Evolutionary conservation across 306 rosid genomes (phyloP).

Genomic region (Fagus crenata): DNA sequence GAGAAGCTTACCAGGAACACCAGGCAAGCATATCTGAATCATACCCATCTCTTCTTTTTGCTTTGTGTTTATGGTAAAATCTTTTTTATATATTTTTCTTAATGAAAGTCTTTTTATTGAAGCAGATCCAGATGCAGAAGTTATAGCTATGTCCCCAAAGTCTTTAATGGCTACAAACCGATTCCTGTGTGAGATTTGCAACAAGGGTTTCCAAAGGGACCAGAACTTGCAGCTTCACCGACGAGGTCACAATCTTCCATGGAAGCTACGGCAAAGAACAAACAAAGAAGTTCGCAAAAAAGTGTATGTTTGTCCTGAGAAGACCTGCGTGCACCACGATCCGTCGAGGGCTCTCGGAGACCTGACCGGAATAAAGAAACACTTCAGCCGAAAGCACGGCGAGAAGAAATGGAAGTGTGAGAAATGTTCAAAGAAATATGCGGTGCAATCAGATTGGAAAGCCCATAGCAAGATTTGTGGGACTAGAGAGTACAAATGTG

Average conservation of each 20-base stretch:
- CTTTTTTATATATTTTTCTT: background rate
- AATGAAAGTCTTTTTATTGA: background rate
- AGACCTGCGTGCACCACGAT: slow-evolving; percentile 75
- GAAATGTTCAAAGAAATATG: slow-evolving; percentile 85
- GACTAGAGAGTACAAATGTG: slow-evolving; percentile 84
- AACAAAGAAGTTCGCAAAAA: slow-evolving; percentile 65
- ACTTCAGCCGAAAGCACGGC: slow-evolving; percentile 88
- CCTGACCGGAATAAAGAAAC: slow-evolving; percentile 89
- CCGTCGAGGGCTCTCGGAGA: slow-evolving; percentile 84
- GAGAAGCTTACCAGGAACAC: slow-evolving; percentile 82
- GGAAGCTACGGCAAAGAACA: slow-evolving; percentile 80
- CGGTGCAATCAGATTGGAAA: slow-evolving; percentile 95
- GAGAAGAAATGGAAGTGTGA: slow-evolving; percentile 96
- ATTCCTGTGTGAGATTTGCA: slow-evolving; percentile 85
- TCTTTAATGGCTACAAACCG: slow-evolving; percentile 85
- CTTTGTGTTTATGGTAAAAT: background rate
- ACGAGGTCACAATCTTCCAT: slow-evolving; percentile 89
- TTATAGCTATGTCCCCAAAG: slow-evolving; percentile 78
- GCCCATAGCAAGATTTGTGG: slow-evolving; percentile 94
- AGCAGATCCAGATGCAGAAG: slow-evolving; percentile 92
- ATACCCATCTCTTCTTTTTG: background rate
- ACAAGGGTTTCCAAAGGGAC: slow-evolving; percentile 90
- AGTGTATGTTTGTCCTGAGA: slow-evolving; percentile 92
- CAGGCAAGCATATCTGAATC: slow-evolving; percentile 52
- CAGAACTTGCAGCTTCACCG: slow-evolving; percentile 91